Evolutionary conservation across 805 yeast genomes (phyloP).

Genomic region (Ogataea thermomethanolica): DNA sequence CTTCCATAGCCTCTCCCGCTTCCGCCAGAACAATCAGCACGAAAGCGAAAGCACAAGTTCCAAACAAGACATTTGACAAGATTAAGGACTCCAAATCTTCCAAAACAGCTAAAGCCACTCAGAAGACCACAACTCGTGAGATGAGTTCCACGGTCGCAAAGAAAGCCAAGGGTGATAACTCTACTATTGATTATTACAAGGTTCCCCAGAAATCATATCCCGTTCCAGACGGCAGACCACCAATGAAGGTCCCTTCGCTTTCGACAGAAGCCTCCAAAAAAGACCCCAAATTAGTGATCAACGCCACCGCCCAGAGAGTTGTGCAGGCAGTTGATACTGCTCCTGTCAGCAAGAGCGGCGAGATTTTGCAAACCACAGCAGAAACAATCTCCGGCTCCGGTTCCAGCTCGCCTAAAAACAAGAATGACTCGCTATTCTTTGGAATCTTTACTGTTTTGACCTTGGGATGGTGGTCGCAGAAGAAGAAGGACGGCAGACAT

Average conservation of each 20-base stretch:
- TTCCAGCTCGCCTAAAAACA: slow-evolving; percentile 1
- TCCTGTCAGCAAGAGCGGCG: slow-evolving; percentile 19
- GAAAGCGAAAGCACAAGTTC: background rate
- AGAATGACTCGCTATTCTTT: slow-evolving; percentile 23
- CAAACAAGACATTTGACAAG: no score
- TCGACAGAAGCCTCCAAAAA: slow-evolving; percentile 28
- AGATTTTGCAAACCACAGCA: slow-evolving; percentile 11
- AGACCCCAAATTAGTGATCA: slow-evolving; percentile 6
- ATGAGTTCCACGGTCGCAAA: slow-evolving; percentile 23
- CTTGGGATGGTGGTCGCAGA: slow-evolving; percentile 35
- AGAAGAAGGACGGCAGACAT: slow-evolving; percentile 20
- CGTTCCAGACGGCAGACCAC: slow-evolving; percentile 23
- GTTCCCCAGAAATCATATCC: slow-evolving; percentile 37
- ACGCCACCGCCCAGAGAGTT: slow-evolving; percentile 3
- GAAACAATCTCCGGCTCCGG: slow-evolving; percentile 4
- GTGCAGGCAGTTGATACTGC: slow-evolving; percentile 14
- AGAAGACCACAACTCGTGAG: slow-evolving; percentile 8
- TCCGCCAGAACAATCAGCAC: slow-evolving; percentile 19
- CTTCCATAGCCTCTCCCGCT: slow-evolving; percentile 1
- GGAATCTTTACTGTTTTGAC: slow-evolving; percentile 27
- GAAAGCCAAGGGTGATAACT: slow-evolving; percentile 51
- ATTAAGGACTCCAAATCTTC: background rate
- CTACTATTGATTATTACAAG: slow-evolving; percentile 55
- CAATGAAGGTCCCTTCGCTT: slow-evolving; percentile 28
- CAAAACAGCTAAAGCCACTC: slow-evolving; percentile 3